A percentile compares a stretch with the other conserved stretches of the same genome.
Conservation (phyloP, 139 green algal genomes). For the Pleodorina starrii region DNA sequence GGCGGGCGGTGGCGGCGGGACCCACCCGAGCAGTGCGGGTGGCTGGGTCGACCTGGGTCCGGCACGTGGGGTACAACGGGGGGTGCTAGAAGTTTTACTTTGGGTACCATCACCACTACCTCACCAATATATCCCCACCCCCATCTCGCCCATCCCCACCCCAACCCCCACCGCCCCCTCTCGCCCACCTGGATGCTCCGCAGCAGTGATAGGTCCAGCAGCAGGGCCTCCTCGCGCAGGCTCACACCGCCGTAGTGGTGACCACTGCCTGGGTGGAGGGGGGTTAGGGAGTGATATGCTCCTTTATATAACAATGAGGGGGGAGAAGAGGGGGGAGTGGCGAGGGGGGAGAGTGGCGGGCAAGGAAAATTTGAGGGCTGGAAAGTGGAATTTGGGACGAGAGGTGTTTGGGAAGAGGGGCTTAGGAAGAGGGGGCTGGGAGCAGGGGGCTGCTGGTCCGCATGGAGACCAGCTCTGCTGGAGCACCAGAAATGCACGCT, state of each 20-base stretch:
- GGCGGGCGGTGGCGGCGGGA: not conserved
- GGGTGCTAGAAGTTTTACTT: no score
- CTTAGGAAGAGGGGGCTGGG: not conserved
- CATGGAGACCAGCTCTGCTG: no score
- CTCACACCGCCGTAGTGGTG: conserved; percentile 43
- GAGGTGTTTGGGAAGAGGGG: not conserved
- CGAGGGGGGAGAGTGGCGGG: not conserved
- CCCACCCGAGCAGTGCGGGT: not conserved
- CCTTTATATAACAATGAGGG: not conserved
- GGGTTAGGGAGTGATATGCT: not conserved
- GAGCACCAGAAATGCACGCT: no score
- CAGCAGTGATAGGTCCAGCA: conserved; percentile 8
- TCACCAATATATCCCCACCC: not conserved
- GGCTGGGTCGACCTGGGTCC: not conserved
- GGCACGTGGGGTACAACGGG: not conserved
- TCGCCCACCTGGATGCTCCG: not conserved
- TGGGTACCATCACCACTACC: not conserved
- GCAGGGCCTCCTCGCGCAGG: not conserved
- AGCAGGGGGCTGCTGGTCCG: not conserved
- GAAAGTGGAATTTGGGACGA: not conserved
- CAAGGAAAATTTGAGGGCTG: not conserved
- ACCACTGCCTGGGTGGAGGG: not conserved
- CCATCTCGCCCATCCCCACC: not conserved
- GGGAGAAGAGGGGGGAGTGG: not conserved
- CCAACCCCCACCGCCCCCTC: not conserved